Conservation (phyloP, 2,329 filamentous ascomycete genomes). For the Colletotrichum echinochloae region DNA sequence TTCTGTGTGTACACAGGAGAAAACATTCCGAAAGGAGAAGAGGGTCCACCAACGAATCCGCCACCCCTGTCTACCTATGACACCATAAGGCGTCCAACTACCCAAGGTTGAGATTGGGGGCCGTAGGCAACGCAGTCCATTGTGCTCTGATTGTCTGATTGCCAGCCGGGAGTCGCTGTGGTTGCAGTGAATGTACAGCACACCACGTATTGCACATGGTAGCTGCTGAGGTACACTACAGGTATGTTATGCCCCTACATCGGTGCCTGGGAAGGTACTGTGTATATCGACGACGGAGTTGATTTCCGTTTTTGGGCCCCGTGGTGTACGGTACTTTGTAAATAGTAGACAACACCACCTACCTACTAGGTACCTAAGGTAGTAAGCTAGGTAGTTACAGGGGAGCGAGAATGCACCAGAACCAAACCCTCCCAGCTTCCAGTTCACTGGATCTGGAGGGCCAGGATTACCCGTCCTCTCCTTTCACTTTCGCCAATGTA, state of each 20-base stretch:
- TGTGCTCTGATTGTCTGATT: slow-evolving; percentile 25
- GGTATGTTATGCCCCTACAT: too few relatives aligned
- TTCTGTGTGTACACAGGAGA: too few relatives aligned
- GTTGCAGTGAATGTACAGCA: too few relatives aligned
- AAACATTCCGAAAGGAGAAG: slow-evolving; percentile 26
- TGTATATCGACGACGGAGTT: slow-evolving; percentile 13
- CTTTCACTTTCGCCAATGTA: background rate
- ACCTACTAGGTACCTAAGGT: too few relatives aligned
- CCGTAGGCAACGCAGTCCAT: slow-evolving; percentile 16
- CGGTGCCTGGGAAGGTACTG: background rate
- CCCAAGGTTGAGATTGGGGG: slow-evolving; percentile 35
- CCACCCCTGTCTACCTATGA: slow-evolving; percentile 38
- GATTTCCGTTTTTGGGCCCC: slow-evolving; percentile 31
- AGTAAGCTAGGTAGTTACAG: background rate
- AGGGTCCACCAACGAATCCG: slow-evolving; percentile 32
- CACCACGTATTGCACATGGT: too few relatives aligned
- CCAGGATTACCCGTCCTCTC: slow-evolving; percentile 15
- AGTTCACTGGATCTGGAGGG: slow-evolving; percentile 18
- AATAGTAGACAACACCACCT: too few relatives aligned
- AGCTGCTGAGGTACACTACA: too few relatives aligned
- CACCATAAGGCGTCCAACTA: slow-evolving; percentile 20
- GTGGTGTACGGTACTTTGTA: background rate
- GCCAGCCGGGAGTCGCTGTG: slow-evolving; percentile 28
- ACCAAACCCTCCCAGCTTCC: slow-evolving; percentile 18
- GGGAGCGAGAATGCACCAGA: background rate